Evolutionary conservation across 352 stramenopile genomes (phyloP), one percentile per base, ranked within the genome.

Genomic region (Phytophthora boehmeriae): DNA sequence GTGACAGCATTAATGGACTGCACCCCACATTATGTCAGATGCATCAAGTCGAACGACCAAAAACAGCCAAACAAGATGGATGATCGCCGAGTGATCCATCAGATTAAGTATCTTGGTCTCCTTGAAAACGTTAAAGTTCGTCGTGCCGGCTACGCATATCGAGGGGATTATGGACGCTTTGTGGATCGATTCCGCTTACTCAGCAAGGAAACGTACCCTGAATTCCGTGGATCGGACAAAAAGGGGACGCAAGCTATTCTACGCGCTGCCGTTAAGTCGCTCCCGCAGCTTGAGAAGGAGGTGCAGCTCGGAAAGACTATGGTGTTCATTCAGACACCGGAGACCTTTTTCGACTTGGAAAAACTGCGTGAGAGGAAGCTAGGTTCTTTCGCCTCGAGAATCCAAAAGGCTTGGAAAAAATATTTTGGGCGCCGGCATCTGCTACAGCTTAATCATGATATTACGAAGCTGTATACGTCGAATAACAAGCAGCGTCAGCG

Each of bases 11-110:
- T 98, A 22, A 95, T 96, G 83, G 83, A 95, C 54, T 97, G 91
- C 66, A 92, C 91, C 20, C 91, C 90, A 59, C 87, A 96, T 52
- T 97, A 97, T 45, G 88, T 97, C 45, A 87, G 89, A n/a, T 96
- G 88, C 54, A 96, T 97, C 55, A 97, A 97, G 65, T 93, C 86
- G 4, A 97, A 97, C 56, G 90, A 97, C 59, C 77, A 95, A 39
- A 97, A 97, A 45, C 77, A 90, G 35, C 50, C 88, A 5, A 90
- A 93, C 62, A 80, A 86, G 42, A 88, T 96, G 57, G 86, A 97
- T 48, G 87, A 93, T 32, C 78, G 89, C 8, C 87, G 90, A 16
- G 88, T 96, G 9, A 49, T 93, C 17, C 88, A 96, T 54, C 88
- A 96, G 62, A 95, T 95, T 63, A 90, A 96, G 57, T 96, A 96